These are phyloP conservation scores for Hypoxylon sp. DNA, from an alignment of 2,329 filamentous ascomycete genomes.

Conservation along the genomic window DNA sequence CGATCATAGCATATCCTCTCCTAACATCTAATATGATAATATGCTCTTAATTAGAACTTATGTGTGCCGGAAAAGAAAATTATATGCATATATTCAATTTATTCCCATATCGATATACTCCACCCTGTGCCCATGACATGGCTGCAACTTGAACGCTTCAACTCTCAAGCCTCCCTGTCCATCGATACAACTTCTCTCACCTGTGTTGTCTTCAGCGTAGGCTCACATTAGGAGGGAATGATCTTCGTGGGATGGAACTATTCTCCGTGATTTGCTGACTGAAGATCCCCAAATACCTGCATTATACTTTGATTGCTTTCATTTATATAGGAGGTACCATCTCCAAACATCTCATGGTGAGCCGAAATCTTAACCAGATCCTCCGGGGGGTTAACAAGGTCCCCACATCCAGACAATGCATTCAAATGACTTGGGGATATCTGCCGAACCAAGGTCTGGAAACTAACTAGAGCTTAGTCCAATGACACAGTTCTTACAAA, in stretches of 20 bases:
- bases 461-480: constrained; percentile 29
- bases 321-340: constrained; percentile 6
- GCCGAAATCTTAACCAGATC: constrained; percentile 6
- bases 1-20: constrained; percentile 11
- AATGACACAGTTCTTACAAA: constrained; percentile 40
- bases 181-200: neutral
- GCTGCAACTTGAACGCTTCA: too few species aligned
- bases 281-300: constrained; percentile 1
- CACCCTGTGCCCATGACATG: too few species aligned
- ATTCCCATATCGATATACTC: neutral
- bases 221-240: neutral
- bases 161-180: neutral
- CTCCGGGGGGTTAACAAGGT: constrained; percentile 39
- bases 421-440: constrained; percentile 37
- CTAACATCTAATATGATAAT: too few species aligned
- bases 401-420: constrained; percentile 45
- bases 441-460: constrained; percentile 44
- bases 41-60: too few species aligned
- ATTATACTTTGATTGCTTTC: constrained; percentile 20
- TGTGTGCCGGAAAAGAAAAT: neutral
- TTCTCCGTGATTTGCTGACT: too few species aligned
- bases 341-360: constrained; percentile 19
- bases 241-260: too few species aligned
- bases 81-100: neutral
- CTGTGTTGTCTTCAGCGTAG: neutral